Evolutionary conservation across 805 yeast genomes (phyloP).

Genomic region (Myxozyma melibiosi): DNA sequence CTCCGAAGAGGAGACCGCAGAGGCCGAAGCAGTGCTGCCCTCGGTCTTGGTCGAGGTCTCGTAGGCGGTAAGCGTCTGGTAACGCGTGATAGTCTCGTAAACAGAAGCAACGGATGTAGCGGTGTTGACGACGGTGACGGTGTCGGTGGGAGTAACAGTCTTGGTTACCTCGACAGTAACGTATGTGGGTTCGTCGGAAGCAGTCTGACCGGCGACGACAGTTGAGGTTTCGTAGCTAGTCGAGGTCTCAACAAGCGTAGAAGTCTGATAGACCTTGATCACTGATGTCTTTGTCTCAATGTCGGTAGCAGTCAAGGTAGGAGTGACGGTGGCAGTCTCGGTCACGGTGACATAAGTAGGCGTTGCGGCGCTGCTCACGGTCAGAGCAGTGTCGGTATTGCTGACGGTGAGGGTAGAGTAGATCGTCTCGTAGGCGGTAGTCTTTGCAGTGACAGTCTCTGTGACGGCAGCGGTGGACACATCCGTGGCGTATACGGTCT

Average conservation of each 20-base stretch:
- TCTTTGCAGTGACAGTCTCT: not conserved
- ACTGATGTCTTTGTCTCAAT: conserved; percentile 1
- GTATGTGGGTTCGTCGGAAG: not conserved
- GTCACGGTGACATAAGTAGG: conserved; percentile 10
- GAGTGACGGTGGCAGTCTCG: conserved; percentile 7
- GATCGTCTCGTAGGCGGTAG: not conserved
- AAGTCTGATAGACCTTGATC: conserved; percentile 6
- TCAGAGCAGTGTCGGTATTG: not conserved
- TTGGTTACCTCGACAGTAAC: not conserved
- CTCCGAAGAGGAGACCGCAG: not conserved
- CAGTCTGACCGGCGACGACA: not conserved
- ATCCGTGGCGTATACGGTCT: conserved; percentile 5
- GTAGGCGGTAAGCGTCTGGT: not conserved
- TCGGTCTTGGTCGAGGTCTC: not conserved
- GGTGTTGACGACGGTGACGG: not conserved
- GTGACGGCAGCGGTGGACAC: conserved; percentile 1
- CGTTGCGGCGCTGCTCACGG: not conserved
- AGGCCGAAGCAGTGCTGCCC: not conserved
- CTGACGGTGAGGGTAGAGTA: conserved; percentile 4
- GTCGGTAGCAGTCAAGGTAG: not conserved
- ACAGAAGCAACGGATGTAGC: too few relatives aligned
- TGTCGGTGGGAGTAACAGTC: not conserved
- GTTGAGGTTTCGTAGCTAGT: not conserved
- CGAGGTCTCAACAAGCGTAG: not conserved
- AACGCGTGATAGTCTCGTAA: not conserved